Conservation (phyloP, 139 green algal genomes). For the Coelastrella sp. region DNA sequence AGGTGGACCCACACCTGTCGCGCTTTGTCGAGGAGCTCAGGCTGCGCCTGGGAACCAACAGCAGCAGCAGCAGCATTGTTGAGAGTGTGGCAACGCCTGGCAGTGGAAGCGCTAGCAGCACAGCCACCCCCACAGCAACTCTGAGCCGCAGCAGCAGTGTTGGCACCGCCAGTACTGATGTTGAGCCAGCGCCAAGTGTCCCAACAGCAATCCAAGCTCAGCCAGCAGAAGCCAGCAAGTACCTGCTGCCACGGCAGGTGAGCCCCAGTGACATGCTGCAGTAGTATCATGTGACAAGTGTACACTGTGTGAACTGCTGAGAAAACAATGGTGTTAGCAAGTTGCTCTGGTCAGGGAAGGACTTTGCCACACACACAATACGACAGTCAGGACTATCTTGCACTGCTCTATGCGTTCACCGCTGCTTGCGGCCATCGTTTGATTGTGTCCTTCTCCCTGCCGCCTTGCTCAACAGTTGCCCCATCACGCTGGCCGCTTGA, state of each 20-base stretch:
- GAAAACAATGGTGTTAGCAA: neutral
- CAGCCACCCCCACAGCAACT: neutral
- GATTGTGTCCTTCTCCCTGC: neutral
- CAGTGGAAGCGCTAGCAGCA: constrained; percentile 17
- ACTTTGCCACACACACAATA: too few relatives aligned
- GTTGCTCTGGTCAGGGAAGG: too few relatives aligned
- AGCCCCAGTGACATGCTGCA: neutral
- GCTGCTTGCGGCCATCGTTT: neutral
- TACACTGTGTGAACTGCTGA: neutral
- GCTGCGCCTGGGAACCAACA: constrained; percentile 23
- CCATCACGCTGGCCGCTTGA: constrained; percentile 57
- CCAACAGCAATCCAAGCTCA: neutral
- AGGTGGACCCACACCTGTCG: constrained; percentile 76
- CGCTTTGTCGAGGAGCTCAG: constrained; percentile 75
- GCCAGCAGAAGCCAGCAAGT: neutral
- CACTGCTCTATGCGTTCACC: neutral
- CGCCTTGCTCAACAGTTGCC: neutral
- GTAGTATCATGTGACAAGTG: neutral
- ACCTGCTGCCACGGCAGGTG: constrained; percentile 36
- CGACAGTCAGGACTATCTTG: neutral
- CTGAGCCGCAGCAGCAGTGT: constrained; percentile 30
- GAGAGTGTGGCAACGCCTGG: neutral
- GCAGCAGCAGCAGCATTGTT: constrained; percentile 10
- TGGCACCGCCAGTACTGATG: neutral
- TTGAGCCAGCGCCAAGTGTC: neutral